Evolutionary conservation across 441 rosid genomes (phyloP).

Genomic region (Euphorbia schlechtendalii): DNA sequence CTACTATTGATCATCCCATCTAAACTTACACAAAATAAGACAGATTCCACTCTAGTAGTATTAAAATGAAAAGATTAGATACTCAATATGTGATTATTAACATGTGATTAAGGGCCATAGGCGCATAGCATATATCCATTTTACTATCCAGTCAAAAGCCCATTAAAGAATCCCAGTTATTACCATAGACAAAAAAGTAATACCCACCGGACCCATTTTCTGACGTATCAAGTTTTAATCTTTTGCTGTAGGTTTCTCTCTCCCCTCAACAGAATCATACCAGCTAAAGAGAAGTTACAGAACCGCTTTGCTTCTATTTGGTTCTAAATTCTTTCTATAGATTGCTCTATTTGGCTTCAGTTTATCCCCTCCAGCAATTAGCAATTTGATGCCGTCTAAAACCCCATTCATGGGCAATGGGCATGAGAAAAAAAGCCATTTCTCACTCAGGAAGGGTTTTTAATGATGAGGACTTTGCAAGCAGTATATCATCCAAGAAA

Average conservation of each 20-base stretch:
- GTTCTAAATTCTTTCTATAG: slow-evolving; percentile 21
- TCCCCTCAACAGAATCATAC: background rate
- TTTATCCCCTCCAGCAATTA: slow-evolving; percentile 18
- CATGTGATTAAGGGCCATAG: no score
- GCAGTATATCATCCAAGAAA: slow-evolving; percentile 96
- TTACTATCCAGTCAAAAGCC: no score
- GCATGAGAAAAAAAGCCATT: slow-evolving; percentile 50
- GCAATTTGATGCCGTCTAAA: slow-evolving; percentile 38
- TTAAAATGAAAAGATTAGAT: no score
- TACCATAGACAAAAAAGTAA: no score
- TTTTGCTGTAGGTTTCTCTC: background rate
- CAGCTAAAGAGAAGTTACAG: slow-evolving; percentile 15
- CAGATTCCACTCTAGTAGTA: no score
- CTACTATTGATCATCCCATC: no score
- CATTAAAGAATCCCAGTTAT: no score
- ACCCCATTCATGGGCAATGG: slow-evolving; percentile 39
- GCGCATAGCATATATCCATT: no score
- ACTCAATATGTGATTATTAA: no score
- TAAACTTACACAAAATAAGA: no score
- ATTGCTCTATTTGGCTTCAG: slow-evolving; percentile 23
- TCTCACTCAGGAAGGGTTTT: slow-evolving; percentile 61
- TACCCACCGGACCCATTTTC: background rate
- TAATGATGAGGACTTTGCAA: slow-evolving; percentile 85
- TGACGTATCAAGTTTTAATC: background rate
- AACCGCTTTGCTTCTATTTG: slow-evolving; percentile 35